Conservation (phyloP, 345 rosid species). For the Cochlearia excelsa region DNA sequence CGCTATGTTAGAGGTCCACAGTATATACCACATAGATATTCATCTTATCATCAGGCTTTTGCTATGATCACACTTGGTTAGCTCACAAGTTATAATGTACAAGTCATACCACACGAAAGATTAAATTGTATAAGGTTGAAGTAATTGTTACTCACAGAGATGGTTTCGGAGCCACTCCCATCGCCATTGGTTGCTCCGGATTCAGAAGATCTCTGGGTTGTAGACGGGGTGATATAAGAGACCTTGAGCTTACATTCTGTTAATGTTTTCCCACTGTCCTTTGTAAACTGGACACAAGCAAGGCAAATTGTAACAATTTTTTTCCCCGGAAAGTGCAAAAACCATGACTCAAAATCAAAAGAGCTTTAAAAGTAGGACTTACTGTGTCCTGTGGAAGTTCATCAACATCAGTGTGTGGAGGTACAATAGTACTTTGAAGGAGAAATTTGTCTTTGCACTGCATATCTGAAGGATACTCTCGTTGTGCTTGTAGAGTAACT, state of each 20-base stretch:
- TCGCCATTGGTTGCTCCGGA: slow-evolving; percentile 49
- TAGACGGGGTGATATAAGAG: slow-evolving; percentile 51
- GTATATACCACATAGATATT: neutral
- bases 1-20: slow-evolving; percentile 5
- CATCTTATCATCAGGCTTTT: slow-evolving; percentile 13
- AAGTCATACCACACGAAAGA: slow-evolving; percentile 11
- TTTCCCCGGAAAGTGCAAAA: neutral
- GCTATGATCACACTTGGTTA: neutral
- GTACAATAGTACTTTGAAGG: slow-evolving; percentile 78
- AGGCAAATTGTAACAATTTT: neutral
- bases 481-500: slow-evolving; percentile 95
- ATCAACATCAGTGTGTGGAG: slow-evolving; percentile 71
- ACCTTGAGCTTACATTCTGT: slow-evolving; percentile 90
- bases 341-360: neutral
- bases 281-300: slow-evolving; percentile 57
- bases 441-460: slow-evolving; percentile 98
- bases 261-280: slow-evolving; percentile 61
- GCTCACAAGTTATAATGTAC: neutral
- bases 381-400: slow-evolving; percentile 86
- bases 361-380: slow-evolving; percentile 18
- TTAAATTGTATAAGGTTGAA: neutral
- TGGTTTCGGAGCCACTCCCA: slow-evolving; percentile 48
- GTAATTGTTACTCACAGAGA: slow-evolving; percentile 53
- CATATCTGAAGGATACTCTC: slow-evolving; percentile 75
- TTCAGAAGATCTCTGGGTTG: slow-evolving; percentile 51